Conservation (phyloP, 2,329 filamentous ascomycete species). For the Magnaporthales sp. region DNA sequence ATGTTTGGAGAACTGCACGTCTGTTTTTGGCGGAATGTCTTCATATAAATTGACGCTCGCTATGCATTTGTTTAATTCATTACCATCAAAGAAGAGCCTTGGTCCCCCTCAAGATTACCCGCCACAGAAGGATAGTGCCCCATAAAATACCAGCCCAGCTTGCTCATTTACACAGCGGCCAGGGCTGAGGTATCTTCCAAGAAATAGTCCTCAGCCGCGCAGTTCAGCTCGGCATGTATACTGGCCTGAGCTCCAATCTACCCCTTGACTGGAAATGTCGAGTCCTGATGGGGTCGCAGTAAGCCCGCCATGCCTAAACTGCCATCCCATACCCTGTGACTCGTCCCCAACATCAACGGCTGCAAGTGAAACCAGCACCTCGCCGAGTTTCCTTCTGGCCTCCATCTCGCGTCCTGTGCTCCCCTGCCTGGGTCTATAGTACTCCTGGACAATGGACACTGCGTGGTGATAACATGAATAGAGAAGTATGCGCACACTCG, state of each 20-base stretch:
- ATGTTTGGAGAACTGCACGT: background rate
- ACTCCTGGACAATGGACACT: conserved; percentile 42
- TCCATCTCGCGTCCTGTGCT: conserved; percentile 42
- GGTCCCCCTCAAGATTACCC: background rate
- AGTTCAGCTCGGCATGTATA: background rate
- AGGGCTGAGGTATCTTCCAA: background rate
- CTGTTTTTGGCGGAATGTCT: background rate
- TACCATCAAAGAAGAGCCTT: background rate
- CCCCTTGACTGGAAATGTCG: background rate
- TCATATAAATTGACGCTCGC: background rate
- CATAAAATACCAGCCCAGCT: background rate
- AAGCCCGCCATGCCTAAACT: conserved; percentile 27
- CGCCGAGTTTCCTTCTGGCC: conserved; percentile 40
- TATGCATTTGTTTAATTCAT: background rate
- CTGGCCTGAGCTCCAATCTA: background rate
- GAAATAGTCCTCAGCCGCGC: background rate
- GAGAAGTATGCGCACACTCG: conserved; percentile 38
- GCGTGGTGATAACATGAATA: conserved; percentile 51
- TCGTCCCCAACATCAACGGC: conserved; percentile 22
- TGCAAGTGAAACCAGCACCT: conserved; percentile 36
- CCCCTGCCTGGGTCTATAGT: conserved; percentile 40
- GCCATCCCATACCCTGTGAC: conserved; percentile 10
- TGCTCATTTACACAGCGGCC: background rate
- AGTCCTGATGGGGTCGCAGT: conserved; percentile 10
- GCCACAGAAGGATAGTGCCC: background rate